Evolutionary conservation across 805 yeast genomes (phyloP).

Genomic region (Ogataea philodendri): DNA sequence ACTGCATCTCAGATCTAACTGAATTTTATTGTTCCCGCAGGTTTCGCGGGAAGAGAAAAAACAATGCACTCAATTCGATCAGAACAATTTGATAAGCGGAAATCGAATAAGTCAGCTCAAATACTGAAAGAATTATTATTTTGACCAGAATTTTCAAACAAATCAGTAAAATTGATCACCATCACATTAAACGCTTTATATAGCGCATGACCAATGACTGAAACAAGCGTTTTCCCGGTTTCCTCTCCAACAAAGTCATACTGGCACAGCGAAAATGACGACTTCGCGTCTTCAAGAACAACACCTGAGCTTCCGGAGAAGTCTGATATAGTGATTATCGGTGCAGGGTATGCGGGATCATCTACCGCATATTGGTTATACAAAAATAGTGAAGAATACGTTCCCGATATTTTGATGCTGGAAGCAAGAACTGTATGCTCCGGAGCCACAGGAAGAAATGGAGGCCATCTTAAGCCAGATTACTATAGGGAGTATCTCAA

Average conservation of each 20-base stretch:
- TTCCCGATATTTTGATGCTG: constrained; percentile 21
- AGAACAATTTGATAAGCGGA: too few relatives aligned
- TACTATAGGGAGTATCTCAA: constrained; percentile 21
- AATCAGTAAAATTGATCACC: too few relatives aligned
- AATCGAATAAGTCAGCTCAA: too few relatives aligned
- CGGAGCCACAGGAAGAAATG: constrained; percentile 47
- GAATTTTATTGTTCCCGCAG: too few relatives aligned
- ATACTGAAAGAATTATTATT: too few relatives aligned
- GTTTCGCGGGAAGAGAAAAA: too few relatives aligned
- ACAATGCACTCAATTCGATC: too few relatives aligned
- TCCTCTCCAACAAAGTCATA: constrained; percentile 24
- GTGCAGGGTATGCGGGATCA: constrained; percentile 47
- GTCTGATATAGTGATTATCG: constrained; percentile 42
- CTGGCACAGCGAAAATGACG: constrained; percentile 26
- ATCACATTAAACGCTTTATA: too few relatives aligned
- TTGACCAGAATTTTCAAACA: too few relatives aligned
- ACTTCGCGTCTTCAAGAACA: constrained; percentile 20
- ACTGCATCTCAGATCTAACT: too few relatives aligned
- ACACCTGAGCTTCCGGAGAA: constrained; percentile 34
- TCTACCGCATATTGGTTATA: constrained; percentile 32
- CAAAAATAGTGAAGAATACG: constrained; percentile 1
- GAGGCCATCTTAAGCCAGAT: constrained; percentile 46
- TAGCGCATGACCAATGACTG: too few relatives aligned
- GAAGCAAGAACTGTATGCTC: constrained; percentile 43
- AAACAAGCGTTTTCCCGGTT: constrained; percentile 21